Conservation (phyloP, 768 basidiomycete species). For the Hypholoma sublateritium region DNA sequence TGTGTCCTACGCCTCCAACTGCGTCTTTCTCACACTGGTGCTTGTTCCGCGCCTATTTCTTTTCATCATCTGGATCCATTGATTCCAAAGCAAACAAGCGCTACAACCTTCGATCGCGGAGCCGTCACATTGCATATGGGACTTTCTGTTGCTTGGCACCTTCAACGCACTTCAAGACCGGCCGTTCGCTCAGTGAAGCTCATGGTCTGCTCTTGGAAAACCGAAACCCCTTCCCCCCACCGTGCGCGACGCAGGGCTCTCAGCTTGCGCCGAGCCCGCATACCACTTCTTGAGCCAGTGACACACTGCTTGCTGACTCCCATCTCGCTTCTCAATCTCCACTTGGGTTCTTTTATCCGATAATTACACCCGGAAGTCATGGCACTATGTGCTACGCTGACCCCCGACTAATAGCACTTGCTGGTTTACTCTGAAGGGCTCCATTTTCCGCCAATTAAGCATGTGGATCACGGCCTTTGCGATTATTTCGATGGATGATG, state of each 20-base stretch:
- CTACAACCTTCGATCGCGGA: too few relatives aligned
- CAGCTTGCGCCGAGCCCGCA: neutral
- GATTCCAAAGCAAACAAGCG: neutral
- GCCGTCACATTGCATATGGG: too few relatives aligned
- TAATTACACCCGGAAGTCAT: slow-evolving; percentile 5
- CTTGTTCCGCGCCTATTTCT: neutral
- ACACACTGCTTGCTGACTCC: neutral
- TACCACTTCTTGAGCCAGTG: neutral
- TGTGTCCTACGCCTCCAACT: too few relatives aligned
- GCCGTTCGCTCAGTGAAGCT: neutral
- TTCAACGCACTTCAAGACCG: too few relatives aligned
- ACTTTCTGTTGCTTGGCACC: too few relatives aligned
- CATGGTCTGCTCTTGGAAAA: neutral
- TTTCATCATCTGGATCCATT: neutral
- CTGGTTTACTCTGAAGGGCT: neutral
- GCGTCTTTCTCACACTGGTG: neutral
- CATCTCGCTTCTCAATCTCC: slow-evolving; percentile 2
- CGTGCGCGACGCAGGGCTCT: neutral
- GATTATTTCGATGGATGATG: neutral
- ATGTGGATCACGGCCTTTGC: neutral
- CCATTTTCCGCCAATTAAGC: neutral
- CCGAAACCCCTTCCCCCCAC: neutral
- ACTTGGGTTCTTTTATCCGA: slow-evolving; percentile 13
- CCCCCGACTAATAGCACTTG: too few relatives aligned
- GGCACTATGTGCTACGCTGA: too few relatives aligned